Evolutionary conservation across 176 grass and related monocot genomes (phyloP), one percentile per base, ranked within the genome.

Genomic region (Zizania latifolia): DNA sequence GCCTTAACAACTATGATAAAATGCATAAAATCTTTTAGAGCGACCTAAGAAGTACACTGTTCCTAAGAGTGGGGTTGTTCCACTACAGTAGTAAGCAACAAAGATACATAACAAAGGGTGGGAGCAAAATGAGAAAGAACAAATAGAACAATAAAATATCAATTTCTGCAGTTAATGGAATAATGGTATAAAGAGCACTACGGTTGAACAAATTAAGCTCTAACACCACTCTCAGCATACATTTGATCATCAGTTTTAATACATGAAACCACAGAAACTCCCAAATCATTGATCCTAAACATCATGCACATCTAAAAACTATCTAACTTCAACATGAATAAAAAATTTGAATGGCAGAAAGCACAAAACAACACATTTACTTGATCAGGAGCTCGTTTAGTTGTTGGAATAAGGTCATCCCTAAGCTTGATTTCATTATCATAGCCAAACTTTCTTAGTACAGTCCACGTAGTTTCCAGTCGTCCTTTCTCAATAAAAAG

Each of bases 401-500:
- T 87, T 8, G 78, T 71, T 72, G 91, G 70, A 83, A 94, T 31
- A 22, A 88, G 82, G 62, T 94, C 91, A 68, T 90, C 91, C 74
- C 91, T 86, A 54, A 94, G 82, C 65, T 94, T 90, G 71, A 94
- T 75, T 61, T 88, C 82, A 83, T 94, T 88, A 67, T 94, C 88
- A 40, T 94, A 94, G 41, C 87, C 87, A 58, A 94, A 94, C 68
- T 94, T 94, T 58, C 87, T 90, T 45, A 94, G 55, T 21, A 90
- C 91, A 1, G 91, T 90, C 91, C 91, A 94, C 15, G 88, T 90
- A 34, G 91, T 94, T 79, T 94, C 87, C 17, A 94, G 64, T 12
- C 85, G 78, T 12, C 91, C 91, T 64, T 90, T 94, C 78, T 88
- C 87, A 74, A 94, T 94, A 63, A 94, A 94, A 45, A 94, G 80